A percentile compares a stretch with the other conserved stretches of the same genome.
Evolutionary conservation across 2,329 filamentous ascomycete genomes (phyloP).

Genomic region (Aspergillus sp.): DNA sequence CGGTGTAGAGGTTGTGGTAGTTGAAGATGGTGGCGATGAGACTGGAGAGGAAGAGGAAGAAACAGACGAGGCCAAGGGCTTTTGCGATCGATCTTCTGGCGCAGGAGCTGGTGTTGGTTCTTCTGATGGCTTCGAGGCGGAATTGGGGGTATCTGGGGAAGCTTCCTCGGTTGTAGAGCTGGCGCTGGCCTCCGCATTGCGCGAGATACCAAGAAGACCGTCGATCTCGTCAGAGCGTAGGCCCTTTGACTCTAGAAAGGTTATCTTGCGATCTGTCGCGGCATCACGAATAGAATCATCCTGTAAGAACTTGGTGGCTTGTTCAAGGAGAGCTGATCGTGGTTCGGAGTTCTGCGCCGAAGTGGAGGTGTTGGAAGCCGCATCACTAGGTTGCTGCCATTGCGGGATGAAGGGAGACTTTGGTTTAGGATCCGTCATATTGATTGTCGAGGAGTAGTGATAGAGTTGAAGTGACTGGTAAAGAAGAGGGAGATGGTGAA

Average conservation of each 20-base stretch:
- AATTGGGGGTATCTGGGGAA: slow-evolving; percentile 1
- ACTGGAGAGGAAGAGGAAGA: slow-evolving; percentile 7
- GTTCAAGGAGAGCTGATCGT: slow-evolving; percentile 49
- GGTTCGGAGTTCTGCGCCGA: slow-evolving; percentile 22
- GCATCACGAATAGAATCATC: slow-evolving; percentile 68
- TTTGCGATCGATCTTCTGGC: slow-evolving; percentile 4
- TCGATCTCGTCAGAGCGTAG: slow-evolving; percentile 64
- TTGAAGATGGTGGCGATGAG: slow-evolving; percentile 7
- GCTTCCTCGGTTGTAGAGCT: slow-evolving; percentile 8
- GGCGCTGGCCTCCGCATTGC: slow-evolving; percentile 24
- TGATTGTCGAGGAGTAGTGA: background rate
- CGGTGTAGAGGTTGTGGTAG: slow-evolving; percentile 7
- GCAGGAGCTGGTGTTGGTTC: slow-evolving; percentile 2
- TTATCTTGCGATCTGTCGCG: slow-evolving; percentile 65
- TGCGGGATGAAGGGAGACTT: slow-evolving; percentile 32
- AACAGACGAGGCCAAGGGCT: slow-evolving; percentile 5
- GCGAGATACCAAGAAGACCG: slow-evolving; percentile 51
- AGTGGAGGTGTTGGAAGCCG: slow-evolving; percentile 9
- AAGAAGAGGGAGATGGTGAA: slow-evolving; percentile 2
- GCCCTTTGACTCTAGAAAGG: slow-evolving; percentile 75
- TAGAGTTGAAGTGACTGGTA: background rate
- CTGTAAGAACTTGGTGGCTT: slow-evolving; percentile 71
- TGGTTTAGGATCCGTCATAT: slow-evolving; percentile 30
- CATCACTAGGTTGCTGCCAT: slow-evolving; percentile 36
- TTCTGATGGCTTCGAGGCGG: slow-evolving; percentile 3